These are phyloP conservation scores for Sporothrix variecibatus DNA, from an alignment of 2,329 filamentous ascomycete species.

Conservation along the genomic window DNA sequence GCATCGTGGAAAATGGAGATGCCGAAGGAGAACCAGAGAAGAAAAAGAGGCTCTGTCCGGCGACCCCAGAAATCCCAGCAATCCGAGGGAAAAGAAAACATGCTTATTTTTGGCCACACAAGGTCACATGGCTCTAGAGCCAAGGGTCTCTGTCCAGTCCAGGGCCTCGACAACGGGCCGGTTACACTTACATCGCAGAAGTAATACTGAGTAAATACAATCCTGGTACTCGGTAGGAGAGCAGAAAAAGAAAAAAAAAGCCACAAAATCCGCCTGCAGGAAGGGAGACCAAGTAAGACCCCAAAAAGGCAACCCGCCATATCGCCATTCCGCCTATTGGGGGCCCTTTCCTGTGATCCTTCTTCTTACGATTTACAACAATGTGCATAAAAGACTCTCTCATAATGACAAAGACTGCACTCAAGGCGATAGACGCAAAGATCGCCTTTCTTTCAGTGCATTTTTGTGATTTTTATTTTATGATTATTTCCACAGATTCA, in stretches of 20 bases:
- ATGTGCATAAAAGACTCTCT: too few species aligned
- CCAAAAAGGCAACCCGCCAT: constrained; percentile 1
- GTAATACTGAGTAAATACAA: not conserved
- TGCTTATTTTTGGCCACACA: constrained; percentile 9
- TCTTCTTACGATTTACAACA: too few species aligned
- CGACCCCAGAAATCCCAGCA: not conserved
- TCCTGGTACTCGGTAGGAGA: too few species aligned
- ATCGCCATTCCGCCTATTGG: not conserved
- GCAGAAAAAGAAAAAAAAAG: not conserved
- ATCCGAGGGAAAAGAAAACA: not conserved
- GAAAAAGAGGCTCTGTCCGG: not conserved
- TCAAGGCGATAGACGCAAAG: not conserved
- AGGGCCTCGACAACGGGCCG: too few species aligned
- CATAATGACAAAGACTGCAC: not conserved
- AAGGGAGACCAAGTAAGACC: not conserved
- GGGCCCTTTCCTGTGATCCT: not conserved
- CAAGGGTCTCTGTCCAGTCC: not conserved
- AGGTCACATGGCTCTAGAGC: not conserved
- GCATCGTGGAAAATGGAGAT: not conserved
- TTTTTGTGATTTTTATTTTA: not conserved
- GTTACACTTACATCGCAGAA: not conserved
- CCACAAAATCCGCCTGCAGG: not conserved
- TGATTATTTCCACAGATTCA: not conserved
- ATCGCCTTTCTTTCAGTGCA: not conserved
- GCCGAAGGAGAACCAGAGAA: not conserved